Conservation (phyloP, 441 rosid genomes). For the Sinapis alba region DNA sequence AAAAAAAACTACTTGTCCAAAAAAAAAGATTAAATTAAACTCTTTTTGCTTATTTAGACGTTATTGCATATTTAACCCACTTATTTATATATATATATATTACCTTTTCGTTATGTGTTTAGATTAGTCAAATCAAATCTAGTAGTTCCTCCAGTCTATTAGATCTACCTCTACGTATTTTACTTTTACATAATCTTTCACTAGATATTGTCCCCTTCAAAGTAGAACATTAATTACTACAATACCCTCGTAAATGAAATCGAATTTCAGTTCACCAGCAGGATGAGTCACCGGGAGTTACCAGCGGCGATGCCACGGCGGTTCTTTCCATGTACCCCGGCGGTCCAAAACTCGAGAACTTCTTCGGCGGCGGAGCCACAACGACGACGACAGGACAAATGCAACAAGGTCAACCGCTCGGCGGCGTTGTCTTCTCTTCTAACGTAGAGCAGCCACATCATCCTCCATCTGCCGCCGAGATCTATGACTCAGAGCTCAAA, state of each 20-base stretch:
- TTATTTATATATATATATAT: background rate
- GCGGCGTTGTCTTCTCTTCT: constrained; percentile 31
- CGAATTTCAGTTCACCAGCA: constrained; percentile 26
- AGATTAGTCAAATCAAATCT: constrained; percentile 27
- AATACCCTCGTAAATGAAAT: constrained; percentile 2
- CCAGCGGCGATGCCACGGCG: constrained; percentile 27
- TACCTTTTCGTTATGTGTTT: background rate
- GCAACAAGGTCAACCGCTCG: constrained; percentile 33
- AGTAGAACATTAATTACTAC: constrained; percentile 15
- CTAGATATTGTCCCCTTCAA: constrained; percentile 37
- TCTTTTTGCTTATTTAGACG: background rate
- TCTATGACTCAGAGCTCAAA: constrained; percentile 76
- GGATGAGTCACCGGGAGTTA: constrained; percentile 22
- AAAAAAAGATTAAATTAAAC: background rate
- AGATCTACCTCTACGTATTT: constrained; percentile 22
- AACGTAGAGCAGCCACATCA: constrained; percentile 28
- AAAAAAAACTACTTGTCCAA: too few species aligned
- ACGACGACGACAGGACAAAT: constrained; percentile 28
- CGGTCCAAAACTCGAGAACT: constrained; percentile 72
- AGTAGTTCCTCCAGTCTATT: background rate
- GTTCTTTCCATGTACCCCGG: constrained; percentile 50
- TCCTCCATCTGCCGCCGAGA: constrained; percentile 45
- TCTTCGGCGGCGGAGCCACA: constrained; percentile 53
- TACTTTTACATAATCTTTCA: constrained; percentile 26
- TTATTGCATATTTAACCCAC: background rate